Evolutionary conservation across 2,329 filamentous ascomycete species (phyloP), one percentile per base, ranked within the genome.

Genomic region (Incumbomyces delicatus): DNA sequence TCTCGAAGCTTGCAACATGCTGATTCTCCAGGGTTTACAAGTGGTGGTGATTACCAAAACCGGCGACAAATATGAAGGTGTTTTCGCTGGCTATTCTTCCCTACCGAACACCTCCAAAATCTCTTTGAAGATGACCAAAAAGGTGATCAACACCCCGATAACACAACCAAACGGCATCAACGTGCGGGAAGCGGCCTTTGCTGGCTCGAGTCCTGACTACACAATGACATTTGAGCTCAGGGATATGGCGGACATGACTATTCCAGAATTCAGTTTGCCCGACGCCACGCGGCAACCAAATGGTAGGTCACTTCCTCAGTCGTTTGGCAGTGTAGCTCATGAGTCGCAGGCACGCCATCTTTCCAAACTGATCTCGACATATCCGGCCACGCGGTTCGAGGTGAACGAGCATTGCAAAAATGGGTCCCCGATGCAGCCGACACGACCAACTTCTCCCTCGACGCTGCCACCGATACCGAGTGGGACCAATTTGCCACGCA

Each of bases 401-500:
- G 77, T 48, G 87, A 94, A 65, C 81, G 88, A 50, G 73, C 79
- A 44, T 72, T 96, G 34, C 81, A 95, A 61, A 81, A 76, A 57
- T 96, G 89, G 88, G 78, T 88, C 46, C 80, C 86, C 6, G 81
- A 81, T 54, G 64, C 74, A 13, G 64, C 72, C 3, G 80, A 82
- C 52, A 75, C 75, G 22, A 64, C 77, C 34, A 83, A 89, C 59
- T 73, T 85, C 54, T 83, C 83, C 40, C 73, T 95, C 18, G 87
- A 92, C 58, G 78, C 70, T 42, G 53, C 51, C n/a, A 65, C 62
- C 44, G 60, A 66, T 13, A 70, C 68, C 6, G 71, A 68, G 8
- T 98, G 92, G 92, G 90, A 98, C 63, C 92, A 98, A 64, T 98
- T 98, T 60, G 85, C 86, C 48, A 82, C 78, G 52, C 96, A 96